Conservation (phyloP, 164 flowering plant genomes). For the Taxillus chinensis region DNA sequence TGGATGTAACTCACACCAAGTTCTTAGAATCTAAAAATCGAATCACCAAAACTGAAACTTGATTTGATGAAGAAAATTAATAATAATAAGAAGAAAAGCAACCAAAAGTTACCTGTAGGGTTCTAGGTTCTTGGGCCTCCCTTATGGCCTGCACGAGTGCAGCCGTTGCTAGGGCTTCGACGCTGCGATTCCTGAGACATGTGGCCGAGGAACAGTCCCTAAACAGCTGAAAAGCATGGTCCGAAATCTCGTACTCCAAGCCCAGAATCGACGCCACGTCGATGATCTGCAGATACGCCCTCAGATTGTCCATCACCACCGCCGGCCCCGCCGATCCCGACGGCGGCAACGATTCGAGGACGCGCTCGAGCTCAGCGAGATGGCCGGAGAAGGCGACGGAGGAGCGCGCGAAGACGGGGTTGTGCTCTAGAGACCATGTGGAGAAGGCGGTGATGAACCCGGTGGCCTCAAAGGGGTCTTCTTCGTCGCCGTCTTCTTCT, state of each 20-base stretch:
- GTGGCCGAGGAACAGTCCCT: constrained; percentile 91
- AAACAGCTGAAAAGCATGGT: constrained; percentile 88
- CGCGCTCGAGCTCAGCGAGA: constrained; percentile 86
- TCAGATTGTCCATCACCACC: constrained; percentile 69
- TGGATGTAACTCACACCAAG: too few species aligned
- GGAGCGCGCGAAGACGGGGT: constrained; percentile 59
- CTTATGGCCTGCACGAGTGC: constrained; percentile 93
- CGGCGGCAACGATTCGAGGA: constrained; percentile 35
- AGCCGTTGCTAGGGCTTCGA: constrained; percentile 96
- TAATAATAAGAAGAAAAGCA: too few species aligned
- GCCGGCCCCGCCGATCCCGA: constrained; percentile 23
- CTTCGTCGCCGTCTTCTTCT: constrained; percentile 22
- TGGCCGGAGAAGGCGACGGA: constrained; percentile 75
- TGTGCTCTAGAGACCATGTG: constrained; percentile 78
- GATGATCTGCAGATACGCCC: constrained; percentile 91
- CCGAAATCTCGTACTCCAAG: constrained; percentile 68
- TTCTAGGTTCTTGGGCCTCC: constrained; percentile 95
- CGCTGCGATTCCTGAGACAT: constrained; percentile 89
- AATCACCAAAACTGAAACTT: background rate
- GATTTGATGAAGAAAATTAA: background rate
- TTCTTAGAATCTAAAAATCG: background rate
- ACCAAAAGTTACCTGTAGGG: constrained; percentile 61
- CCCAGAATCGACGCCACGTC: constrained; percentile 85
- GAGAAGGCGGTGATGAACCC: constrained; percentile 97
- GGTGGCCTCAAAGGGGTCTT: constrained; percentile 75